Base-by-base conservation (phyloP, 106 monocot species). In the Chionographis japonica region DNA sequence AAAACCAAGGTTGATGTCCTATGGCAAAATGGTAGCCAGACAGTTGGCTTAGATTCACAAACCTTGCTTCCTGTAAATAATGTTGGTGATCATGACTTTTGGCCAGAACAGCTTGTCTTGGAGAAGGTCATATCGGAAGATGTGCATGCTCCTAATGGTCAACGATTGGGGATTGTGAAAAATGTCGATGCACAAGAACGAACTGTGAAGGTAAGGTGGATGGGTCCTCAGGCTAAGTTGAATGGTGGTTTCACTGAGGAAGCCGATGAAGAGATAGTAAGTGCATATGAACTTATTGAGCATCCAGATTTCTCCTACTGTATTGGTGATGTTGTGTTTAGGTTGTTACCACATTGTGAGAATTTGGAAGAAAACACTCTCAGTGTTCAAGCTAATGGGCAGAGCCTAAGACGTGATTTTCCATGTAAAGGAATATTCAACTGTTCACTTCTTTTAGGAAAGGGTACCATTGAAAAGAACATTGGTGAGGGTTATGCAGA, bases 51-150 rank as follows among this genome's bases (percentile, higher is more conserved):
- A 67, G 84, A 89, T 68, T 60, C 86, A 35, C 65, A 80, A 13
- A 69, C 38, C 56, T 74, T 95, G 57, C 37, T 69, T 68, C 95
- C 89, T 51, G 81, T 84, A 9, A 84, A 65, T 58, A 92, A 77
- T 68, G 69, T 95, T 63, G 86, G 88, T 60, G 95, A 95, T 65
- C 89, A 92, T 58, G 95, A 95, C 74, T 95, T 95, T 73, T 95
- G 86, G 86, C 89, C 89, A 4, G 91, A 66, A 52, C 92, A 95
- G 52, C 82, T 84, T 74, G 89, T 95, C 8, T 69, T 84, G 64
- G 86, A 92, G 66, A 91, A 86, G 77, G 63, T 75, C 58, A 58
- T 76, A 85, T 36, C 53, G 36, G 90, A 83, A 43, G 84, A 86
- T 65, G 50, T 36, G 3, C 50, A 71, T 20, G 46, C 40, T 50